These are phyloP conservation scores for Gaeumannomyces sp. DNA, from an alignment of 2,329 filamentous ascomycete genomes.

Conservation along the genomic window DNA sequence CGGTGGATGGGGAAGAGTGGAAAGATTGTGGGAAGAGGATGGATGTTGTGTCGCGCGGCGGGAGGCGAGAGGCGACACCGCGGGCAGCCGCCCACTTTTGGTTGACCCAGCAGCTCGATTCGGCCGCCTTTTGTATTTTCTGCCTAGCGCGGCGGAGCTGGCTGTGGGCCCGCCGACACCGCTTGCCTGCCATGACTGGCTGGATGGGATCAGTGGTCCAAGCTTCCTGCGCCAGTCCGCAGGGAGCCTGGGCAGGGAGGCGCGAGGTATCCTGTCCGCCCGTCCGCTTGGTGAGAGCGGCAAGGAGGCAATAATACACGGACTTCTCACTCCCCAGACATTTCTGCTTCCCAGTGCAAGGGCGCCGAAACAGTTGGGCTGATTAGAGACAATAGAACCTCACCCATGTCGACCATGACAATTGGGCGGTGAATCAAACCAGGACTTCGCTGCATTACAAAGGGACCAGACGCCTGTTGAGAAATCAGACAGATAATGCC, in stretches of 20 bases:
- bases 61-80: conserved; percentile 1
- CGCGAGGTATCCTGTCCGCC: too few relatives aligned
- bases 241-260: too few relatives aligned
- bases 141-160: neutral
- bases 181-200: neutral
- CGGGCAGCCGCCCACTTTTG: neutral
- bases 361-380: too few relatives aligned
- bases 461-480: too few relatives aligned
- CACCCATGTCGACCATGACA: too few relatives aligned
- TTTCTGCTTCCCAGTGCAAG: too few relatives aligned
- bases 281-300: too few relatives aligned
- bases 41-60: neutral
- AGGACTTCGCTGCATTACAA: neutral
- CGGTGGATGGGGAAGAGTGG: too few relatives aligned
- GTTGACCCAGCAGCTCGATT: conserved; percentile 1
- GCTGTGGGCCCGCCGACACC: neutral
- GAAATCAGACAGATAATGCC: neutral
- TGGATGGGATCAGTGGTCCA: neutral
- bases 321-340: too few relatives aligned
- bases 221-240: neutral
- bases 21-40: conserved; percentile 1
- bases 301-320: too few relatives aligned
- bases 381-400: neutral
- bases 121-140: conserved; percentile 3
- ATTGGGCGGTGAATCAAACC: neutral